These are phyloP conservation scores for Lathyrus aphaca DNA, from an alignment of 306 rosid species.

Conservation along the genomic window DNA sequence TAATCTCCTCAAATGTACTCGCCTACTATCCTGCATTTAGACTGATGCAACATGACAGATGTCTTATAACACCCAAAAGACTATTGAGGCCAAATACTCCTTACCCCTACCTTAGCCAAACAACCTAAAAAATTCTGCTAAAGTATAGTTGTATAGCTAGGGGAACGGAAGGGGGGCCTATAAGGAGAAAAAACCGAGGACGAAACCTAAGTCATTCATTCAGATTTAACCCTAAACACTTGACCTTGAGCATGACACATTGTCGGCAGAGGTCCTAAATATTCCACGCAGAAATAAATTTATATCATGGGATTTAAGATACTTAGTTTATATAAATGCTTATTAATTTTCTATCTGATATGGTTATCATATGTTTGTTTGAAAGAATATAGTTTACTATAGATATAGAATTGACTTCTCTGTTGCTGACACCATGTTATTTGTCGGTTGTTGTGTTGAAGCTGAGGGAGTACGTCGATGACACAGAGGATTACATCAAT, in stretches of 20 bases:
- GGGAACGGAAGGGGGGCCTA: background rate
- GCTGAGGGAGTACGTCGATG: slow-evolving; percentile 97
- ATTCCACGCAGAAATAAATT: background rate
- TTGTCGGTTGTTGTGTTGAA: slow-evolving; percentile 40
- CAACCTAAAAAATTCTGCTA: background rate
- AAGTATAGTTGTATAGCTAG: background rate
- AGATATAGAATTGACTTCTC: background rate
- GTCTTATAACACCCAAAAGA: background rate
- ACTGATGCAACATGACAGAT: background rate
- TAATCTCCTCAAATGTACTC: background rate
- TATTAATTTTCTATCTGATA: slow-evolving; percentile 13
- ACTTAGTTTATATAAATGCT: background rate
- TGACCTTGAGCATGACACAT: background rate
- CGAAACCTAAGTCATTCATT: background rate
- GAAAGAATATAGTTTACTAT: slow-evolving; percentile 22
- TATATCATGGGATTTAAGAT: background rate
- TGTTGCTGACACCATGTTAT: slow-evolving; percentile 11
- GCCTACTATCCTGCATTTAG: background rate
- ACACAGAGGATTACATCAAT: slow-evolving; percentile 97
- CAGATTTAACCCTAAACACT: background rate
- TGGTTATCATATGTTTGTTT: slow-evolving; percentile 27
- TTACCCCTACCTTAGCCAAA: background rate
- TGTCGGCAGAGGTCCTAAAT: background rate
- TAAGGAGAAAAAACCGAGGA: background rate
- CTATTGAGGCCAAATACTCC: background rate